Evolutionary conservation across 1,284 basidiomycete species (phyloP), one percentile per base, ranked within the genome.

Genomic region (Xerocomus nothofagi): DNA sequence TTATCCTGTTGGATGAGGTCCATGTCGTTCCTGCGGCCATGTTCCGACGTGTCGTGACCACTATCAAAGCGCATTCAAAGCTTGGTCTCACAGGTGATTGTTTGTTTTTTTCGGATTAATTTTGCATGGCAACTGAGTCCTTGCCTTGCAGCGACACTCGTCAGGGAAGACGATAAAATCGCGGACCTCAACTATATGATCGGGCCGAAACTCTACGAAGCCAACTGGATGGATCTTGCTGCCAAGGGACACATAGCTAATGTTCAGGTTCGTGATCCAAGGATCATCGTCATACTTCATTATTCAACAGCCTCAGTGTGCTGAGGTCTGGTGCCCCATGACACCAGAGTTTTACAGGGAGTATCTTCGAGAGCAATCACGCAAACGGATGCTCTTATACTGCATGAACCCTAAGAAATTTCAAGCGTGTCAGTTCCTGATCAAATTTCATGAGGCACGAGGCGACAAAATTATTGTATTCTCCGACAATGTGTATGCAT

Each of bases 351-450:
- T 99, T 69, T 99, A 99, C 70, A 87, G 93, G 61, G 96, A 99
- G 72, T 99, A 99, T 67, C 79, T 99, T 54, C 82, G 92, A 55
- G 92, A 95, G 69, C 88, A 91, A 68, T 90, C 89, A 32, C 81
- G 97, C 50, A 97, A 97, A 70, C 86, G 92, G 58, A 98, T 97
- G 83, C 78, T 99, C 27, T 78, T 99, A 12, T 98, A 98, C 69
- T 98, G 94, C 76, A 99, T 99, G 97, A 99, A 99, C 67, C 97
- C 97, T 20, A 93, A 91, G 69, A 99, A 99, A 75, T 98, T 99
- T 70, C 97, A 99, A 71, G 95, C 96, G 5, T 98, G 94, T 67
- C 97, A 99, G 66, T 99, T 98, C 73, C 76, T 99, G 53, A 99
- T 99, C 75, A 92, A 96, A 65, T 99, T 96, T 62, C 97, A 99